Conservation (phyloP, 2,329 filamentous ascomycete species). For the Gliomastix tumulicola region DNA sequence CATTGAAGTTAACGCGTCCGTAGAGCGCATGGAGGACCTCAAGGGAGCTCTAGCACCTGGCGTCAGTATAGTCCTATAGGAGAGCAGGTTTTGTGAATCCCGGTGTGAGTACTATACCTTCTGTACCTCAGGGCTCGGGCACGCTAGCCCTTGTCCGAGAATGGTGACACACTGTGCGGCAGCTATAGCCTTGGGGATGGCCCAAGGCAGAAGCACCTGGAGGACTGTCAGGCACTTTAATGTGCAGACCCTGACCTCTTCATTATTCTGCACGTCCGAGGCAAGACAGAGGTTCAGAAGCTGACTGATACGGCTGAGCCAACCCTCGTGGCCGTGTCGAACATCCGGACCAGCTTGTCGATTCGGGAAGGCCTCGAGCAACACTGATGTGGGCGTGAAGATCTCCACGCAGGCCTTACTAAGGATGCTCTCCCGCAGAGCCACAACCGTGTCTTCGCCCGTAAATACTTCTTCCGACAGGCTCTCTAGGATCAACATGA, state of each 20-base stretch:
- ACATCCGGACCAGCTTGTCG: constrained; percentile 62
- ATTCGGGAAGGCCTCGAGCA: constrained; percentile 69
- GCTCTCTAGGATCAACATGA: constrained; percentile 81
- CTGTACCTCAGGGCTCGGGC: constrained; percentile 64
- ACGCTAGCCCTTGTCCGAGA: constrained; percentile 65
- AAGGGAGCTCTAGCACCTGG: constrained; percentile 56
- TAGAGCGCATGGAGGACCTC: constrained; percentile 83
- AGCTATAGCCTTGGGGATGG: constrained; percentile 74
- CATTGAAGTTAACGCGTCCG: constrained; percentile 63
- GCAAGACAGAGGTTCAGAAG: constrained; percentile 69
- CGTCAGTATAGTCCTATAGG: constrained; percentile 13
- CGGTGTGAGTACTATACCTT: constrained; percentile 41
- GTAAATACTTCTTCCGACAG: constrained; percentile 93
- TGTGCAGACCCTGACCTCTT: constrained; percentile 62
- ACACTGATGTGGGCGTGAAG: constrained; percentile 72
- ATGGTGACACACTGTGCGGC: constrained; percentile 63
- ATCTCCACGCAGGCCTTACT: constrained; percentile 91
- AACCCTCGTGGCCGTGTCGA: constrained; percentile 75
- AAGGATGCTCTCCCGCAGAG: constrained; percentile 73
- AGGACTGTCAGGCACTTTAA: constrained; percentile 72
- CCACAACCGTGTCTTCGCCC: constrained; percentile 80
- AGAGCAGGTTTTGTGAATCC: no score
- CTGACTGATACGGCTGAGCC: constrained; percentile 70
- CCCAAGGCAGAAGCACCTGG: constrained; percentile 77
- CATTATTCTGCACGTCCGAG: constrained; percentile 56